A percentile compares a stretch with the other conserved stretches of the same genome.
Conservation (phyloP, 768 basidiomycete genomes). For the Tylopilus plumbeoviolaceoides region DNA sequence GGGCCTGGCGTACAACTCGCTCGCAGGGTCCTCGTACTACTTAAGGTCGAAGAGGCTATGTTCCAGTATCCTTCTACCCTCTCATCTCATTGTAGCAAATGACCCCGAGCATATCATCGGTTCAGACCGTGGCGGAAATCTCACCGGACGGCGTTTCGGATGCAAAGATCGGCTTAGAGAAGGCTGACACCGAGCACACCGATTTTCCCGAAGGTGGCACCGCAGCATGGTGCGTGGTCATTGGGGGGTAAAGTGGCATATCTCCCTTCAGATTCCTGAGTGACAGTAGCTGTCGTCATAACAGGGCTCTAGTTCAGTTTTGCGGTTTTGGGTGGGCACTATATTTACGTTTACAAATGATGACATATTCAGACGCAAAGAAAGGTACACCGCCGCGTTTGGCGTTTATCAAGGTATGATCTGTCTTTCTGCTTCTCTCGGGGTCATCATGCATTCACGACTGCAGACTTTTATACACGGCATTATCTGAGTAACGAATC, state of each 20-base stretch:
- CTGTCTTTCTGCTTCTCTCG: background rate
- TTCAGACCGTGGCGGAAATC: background rate
- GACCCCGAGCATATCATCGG: conserved; percentile 3
- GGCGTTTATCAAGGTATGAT: conserved; percentile 40
- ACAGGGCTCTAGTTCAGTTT: conserved; percentile 30
- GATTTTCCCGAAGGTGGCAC: conserved; percentile 29
- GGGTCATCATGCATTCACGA: background rate
- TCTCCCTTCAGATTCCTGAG: background rate
- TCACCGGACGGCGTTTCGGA: background rate
- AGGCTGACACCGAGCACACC: background rate
- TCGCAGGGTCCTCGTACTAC: background rate
- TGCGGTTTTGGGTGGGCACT: conserved; percentile 31
- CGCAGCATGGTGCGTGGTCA: conserved; percentile 22
- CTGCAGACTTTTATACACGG: conserved; percentile 36
- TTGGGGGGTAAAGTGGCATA: conserved; percentile 19
- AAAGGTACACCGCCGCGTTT: conserved; percentile 33
- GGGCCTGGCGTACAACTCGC: background rate
- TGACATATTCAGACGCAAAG: background rate
- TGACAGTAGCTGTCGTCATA: background rate
- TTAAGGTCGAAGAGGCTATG: background rate
- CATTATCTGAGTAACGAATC: conserved; percentile 33
- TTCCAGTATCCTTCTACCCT: background rate
- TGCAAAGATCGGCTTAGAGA: background rate
- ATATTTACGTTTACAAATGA: background rate
- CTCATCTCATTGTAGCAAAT: background rate